Conservation (phyloP, 2,329 filamentous ascomycete genomes). For the Diplodia sapinea region DNA sequence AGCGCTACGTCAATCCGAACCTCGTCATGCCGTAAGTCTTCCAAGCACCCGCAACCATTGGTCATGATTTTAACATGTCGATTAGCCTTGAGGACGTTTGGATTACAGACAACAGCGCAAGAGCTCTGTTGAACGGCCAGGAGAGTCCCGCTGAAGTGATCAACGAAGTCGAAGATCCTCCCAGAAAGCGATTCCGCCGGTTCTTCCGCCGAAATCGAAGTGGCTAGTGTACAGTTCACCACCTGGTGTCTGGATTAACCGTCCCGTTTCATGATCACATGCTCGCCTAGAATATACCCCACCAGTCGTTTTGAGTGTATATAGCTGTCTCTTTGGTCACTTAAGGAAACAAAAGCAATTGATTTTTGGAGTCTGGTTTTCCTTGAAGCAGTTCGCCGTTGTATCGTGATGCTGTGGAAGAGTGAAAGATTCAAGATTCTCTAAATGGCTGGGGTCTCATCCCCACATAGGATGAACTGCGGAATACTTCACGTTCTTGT, state of each 20-base stretch:
- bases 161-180: not conserved
- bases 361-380: not conserved
- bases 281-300: conserved; percentile 22
- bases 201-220: conserved; percentile 21
- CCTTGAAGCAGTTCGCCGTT: not conserved
- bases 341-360: not conserved
- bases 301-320: conserved; percentile 6
- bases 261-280: not conserved
- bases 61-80: conserved; percentile 30
- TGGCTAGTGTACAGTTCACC: conserved; percentile 15
- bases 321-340: not conserved
- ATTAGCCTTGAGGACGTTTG: conserved; percentile 70
- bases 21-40: conserved; percentile 67
- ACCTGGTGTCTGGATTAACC: not conserved
- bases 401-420: no score
- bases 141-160: not conserved
- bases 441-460: no score
- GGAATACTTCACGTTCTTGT: no score
- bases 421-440: no score
- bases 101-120: conserved; percentile 54
- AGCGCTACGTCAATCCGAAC: conserved; percentile 78
- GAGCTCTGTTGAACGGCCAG: conserved; percentile 12
- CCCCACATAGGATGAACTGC: no score
- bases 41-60: not conserved
- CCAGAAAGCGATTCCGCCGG: conserved; percentile 8